Evolutionary conservation across 106 monocot genomes (phyloP).

Genomic region (Acanthochlamys bracteata): DNA sequence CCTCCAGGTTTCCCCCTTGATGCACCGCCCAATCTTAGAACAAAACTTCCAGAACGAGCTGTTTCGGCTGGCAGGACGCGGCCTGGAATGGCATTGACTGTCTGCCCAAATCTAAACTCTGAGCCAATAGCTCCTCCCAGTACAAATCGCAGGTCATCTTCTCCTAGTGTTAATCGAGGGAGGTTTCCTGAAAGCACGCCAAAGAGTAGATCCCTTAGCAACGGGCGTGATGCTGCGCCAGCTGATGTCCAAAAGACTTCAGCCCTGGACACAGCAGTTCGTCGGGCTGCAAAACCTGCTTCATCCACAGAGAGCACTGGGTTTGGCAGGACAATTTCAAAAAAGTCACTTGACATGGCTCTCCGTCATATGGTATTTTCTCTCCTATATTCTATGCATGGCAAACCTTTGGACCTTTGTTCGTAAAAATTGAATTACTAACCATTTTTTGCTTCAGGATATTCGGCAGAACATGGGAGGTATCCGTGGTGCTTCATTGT

Average conservation of each 20-base stretch:
- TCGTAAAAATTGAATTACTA: neutral
- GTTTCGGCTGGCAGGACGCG: conserved; percentile 61
- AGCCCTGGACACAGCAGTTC: conserved; percentile 10
- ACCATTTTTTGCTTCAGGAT: conserved; percentile 34
- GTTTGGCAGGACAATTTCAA: conserved; percentile 88
- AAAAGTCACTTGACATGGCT: conserved; percentile 96
- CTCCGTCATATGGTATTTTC: conserved; percentile 81
- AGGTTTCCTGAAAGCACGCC: conserved; percentile 56
- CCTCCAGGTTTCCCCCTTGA: conserved; percentile 63
- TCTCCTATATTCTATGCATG: neutral
- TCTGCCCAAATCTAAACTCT: conserved; percentile 30
- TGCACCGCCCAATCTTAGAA: conserved; percentile 79
- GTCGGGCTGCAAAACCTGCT: conserved; percentile 21
- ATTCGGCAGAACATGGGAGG: conserved; percentile 69
- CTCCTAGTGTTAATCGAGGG: conserved; percentile 40
- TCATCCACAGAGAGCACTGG: conserved; percentile 56
- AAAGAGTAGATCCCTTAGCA: conserved; percentile 24
- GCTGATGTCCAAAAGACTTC: conserved; percentile 26
- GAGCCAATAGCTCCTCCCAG: conserved; percentile 26
- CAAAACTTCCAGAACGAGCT: conserved; percentile 71
- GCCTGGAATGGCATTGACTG: conserved; percentile 52
- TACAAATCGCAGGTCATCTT: conserved; percentile 30
- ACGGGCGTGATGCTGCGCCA: conserved; percentile 32
- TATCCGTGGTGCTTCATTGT: conserved; percentile 70
- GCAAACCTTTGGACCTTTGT: neutral